Conservation (phyloP, 192 early-diverging fungal genomes). For the Phycomyces nitens region DNA sequence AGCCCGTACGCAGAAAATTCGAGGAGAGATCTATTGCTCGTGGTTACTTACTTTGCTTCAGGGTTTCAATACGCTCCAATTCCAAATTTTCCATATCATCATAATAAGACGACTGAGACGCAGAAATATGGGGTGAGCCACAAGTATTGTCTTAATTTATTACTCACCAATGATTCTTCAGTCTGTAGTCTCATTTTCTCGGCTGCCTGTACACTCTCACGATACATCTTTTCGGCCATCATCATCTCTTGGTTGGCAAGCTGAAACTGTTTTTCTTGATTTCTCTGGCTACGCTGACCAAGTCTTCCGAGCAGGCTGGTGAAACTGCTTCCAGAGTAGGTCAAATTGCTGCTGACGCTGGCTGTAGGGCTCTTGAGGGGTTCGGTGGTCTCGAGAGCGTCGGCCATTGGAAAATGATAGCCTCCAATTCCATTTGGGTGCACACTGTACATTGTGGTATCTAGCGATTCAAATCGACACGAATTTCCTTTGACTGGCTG, state of each 20-base stretch:
- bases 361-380: no score
- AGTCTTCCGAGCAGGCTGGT: neutral
- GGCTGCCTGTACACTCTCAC: constrained; percentile 52
- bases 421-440: neutral
- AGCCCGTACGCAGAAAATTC: neutral
- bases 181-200: constrained; percentile 59
- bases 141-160: neutral
- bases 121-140: neutral
- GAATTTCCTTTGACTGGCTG: neutral
- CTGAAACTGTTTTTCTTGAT: neutral
- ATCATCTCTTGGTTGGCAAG: constrained; percentile 9
- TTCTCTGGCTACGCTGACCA: neutral
- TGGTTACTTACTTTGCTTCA: constrained; percentile 43
- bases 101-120: constrained; percentile 37
- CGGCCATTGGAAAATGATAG: neutral
- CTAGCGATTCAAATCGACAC: neutral
- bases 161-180: constrained; percentile 54
- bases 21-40: neutral
- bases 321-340: neutral
- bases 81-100: constrained; percentile 47
- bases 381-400: neutral
- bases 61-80: constrained; percentile 44
- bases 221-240: constrained; percentile 58
- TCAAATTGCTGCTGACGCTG: no score
- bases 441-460: neutral